Percentiles rank a stretch among this genome's conserved stretches.
phyloP scores from a whole-genome alignment of 139 green algal species.

The Haematococcus sp. region DNA sequence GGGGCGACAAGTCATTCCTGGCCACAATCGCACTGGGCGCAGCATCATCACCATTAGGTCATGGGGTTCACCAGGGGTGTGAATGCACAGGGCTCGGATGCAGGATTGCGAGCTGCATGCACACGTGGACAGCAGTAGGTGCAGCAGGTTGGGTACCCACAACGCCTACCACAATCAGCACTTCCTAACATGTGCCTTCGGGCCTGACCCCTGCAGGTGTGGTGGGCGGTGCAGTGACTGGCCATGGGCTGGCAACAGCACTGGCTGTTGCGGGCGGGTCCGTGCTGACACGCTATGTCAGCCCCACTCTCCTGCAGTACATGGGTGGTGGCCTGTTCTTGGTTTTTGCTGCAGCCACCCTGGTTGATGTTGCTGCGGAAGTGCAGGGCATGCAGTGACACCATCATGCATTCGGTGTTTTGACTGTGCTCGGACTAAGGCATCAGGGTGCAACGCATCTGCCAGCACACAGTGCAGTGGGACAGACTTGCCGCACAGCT shows the following conservation, averaged over 20 bases:
- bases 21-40: conserved; percentile 95
- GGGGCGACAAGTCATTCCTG: conserved; percentile 98
- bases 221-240: conserved; percentile 73
- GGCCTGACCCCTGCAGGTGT: conserved; percentile 49
- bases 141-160: no score
- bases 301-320: conserved; percentile 63
- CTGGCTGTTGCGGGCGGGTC: conserved; percentile 75
- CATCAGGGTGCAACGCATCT: no score
- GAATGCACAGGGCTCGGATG: background rate
- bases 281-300: background rate
- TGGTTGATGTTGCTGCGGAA: conserved; percentile 66
- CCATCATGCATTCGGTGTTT: no score
- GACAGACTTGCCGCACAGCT: no score
- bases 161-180: no score
- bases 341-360: conserved; percentile 80
- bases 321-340: conserved; percentile 86
- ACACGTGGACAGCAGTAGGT: no score
- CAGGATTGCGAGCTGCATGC: conserved; percentile 1
- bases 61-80: conserved; percentile 3
- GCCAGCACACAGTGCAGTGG: no score
- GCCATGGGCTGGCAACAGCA: conserved; percentile 84
- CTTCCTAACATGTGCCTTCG: no score
- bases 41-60: conserved; percentile 61
- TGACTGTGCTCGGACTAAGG: no score
- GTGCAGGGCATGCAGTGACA: background rate